Percentiles rank a stretch among this genome's conserved stretches.
Evolutionary conservation across 208 protist genomes (phyloP).

Genomic region (Trichomonas tenax): DNA sequence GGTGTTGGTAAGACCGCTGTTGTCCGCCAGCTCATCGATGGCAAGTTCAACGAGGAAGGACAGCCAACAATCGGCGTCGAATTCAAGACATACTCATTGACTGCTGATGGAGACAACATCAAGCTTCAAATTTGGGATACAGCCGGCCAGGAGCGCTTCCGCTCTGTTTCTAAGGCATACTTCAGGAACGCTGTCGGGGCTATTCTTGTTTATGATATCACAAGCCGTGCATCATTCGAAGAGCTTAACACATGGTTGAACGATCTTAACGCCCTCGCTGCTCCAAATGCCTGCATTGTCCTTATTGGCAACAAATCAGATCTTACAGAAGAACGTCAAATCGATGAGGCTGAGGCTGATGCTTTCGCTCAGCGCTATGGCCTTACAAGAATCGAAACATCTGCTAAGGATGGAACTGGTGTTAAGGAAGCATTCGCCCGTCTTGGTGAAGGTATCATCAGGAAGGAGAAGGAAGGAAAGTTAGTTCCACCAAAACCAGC

Average conservation of each 20-base stretch:
- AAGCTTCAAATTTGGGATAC: constrained; percentile 80
- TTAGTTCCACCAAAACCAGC: neutral
- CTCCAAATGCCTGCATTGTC: neutral
- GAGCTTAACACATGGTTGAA: neutral
- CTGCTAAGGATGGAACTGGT: neutral
- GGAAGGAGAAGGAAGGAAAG: neutral
- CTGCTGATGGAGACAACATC: constrained; percentile 73
- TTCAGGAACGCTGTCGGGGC: constrained; percentile 83
- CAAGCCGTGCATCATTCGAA: neutral
- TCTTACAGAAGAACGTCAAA: neutral
- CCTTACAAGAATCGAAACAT: neutral
- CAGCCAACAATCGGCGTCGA: constrained; percentile 92
- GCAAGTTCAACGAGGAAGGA: constrained; percentile 73
- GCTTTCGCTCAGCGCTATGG: neutral
- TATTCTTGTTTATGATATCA: constrained; percentile 41
- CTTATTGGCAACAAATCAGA: neutral
- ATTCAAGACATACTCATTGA: constrained; percentile 89
- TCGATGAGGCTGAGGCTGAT: neutral
- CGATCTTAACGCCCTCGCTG: neutral
- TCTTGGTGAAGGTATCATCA: neutral
- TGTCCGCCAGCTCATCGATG: constrained; percentile 46
- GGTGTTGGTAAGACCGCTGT: constrained; percentile 9
- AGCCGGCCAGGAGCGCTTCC: constrained; percentile 67
- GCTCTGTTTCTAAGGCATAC: constrained; percentile 69
- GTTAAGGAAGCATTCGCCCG: neutral